Base-by-base conservation (phyloP, 2,329 filamentous ascomycete species). In the Neoarthrinium moseri region DNA sequence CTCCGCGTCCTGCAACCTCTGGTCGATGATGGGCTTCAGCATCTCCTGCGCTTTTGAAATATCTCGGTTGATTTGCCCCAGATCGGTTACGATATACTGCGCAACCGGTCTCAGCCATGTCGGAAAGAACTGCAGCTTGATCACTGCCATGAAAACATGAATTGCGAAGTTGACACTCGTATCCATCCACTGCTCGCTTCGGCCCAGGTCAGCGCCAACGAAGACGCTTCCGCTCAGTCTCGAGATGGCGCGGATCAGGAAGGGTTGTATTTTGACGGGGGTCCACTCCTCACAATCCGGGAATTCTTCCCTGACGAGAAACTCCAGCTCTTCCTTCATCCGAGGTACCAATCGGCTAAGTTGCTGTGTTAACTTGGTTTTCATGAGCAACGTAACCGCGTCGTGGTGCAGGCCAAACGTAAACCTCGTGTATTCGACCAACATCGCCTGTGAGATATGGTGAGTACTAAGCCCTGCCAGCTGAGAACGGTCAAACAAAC, bases 261-360 rank as follows among this genome's bases (percentile, higher is more conserved):
- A 74, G 0, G 72, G 70, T 29, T 78, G 75, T 53, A 80, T 70
- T 52, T 71, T 73, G 41, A 80, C 70, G 0, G 75, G 57, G 1
- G 73, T 79, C 79, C 79, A 82, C 49, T 81, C 77, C 45, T 72
- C 61, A 51, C 74, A 78, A 13, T 65, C 59, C 5, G 74, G 73
- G 32, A 78, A 75, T 55, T 77, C 74, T 2, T 69, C 68, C 10
- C 64, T 66, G 5, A 73, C 50, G 21, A 76, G 67, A 48, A 68
- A 61, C 48, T 77, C 71, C 17, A 78, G 60, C 54, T 77, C 75
- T 20, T 66, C 59, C 46, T 71, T 74, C 18, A 78, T 64, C 45
- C 66, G 66, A 5, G 74, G 72, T 2, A 71, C 61, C 39, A 77
- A 66, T 17, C 69, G 65, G 2, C 68, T 67, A 3, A 77, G 60